Base-by-base conservation (phyloP, 176 grass and related monocot species). In the Pontederia paniculata region DNA sequence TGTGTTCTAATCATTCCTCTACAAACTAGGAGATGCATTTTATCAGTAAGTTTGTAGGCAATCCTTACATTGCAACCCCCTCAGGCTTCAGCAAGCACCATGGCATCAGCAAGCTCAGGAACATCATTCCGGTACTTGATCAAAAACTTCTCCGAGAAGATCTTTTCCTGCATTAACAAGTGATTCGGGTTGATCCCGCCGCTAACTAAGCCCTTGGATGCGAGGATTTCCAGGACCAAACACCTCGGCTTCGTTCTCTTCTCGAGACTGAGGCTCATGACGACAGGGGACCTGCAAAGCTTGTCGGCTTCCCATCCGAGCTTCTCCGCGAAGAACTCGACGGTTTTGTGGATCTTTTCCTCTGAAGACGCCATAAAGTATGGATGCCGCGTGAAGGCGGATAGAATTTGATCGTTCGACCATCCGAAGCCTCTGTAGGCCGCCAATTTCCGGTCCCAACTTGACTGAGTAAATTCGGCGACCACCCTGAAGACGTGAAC, bases 111-210 rank as follows among this genome's bases (percentile, higher is more conserved):
- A 52, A 82, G 23, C 57, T 74, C 44, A 62, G 81, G 81, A 54
- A 78, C 22, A 5, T 14, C 42, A 51, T 82, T 44, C 48, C 42
- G 17, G 70, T 75, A 74, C 12, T 9, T 62, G 11, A 18, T 60
- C 2, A 91, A 65, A 63, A 70, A 82, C 42, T 15, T 72, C 16
- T 75, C 50, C n/a, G 50, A 9, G 55, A 86, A 91, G 20, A 21
- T 44, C 22, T 44, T 18, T 18, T 67, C 56, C 54, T 65, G 58
- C 5, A 48, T 12, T 25, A 79, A 23, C 12, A 59, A 59, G 31
- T 59, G 56, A 15, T 2, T 58, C 22, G 13, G 15, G 10, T 2
- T 9, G 13, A 59, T 9, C 6, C 14, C 14, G 10, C 13, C 4
- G 15, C 41, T 59, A 8, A 42, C 0, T 16, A 59, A 59, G 31